Base-by-base conservation (phyloP, 495 filamentous ascomycete species). In the Penicillium atrosanguineum region DNA sequence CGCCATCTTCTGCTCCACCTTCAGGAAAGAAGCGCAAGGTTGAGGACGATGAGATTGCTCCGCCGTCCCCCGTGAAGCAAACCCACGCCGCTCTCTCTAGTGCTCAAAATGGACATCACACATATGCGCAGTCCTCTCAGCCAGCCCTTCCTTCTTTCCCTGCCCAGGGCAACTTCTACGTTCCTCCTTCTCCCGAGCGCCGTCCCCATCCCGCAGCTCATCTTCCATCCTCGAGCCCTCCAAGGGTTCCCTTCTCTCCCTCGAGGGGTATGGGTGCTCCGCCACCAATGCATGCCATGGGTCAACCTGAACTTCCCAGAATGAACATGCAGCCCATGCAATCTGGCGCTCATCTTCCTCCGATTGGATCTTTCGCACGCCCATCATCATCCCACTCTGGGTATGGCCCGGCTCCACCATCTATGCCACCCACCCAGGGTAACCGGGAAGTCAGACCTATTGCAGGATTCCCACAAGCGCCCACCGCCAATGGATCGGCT, bases 391-490 rank as follows among this genome's bases (percentile, higher is more conserved):
- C 76, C 42, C 73, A 79, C 55, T 77, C 74, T 29, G 56, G 66
- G 4, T 65, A 70, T 36, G 69, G 67, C 26, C 69, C 68, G 36
- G 67, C 76, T 34, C 72, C 78, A 29, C 72, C 74, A 1, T 73
- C 77, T 1, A 74, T 80, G 70, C 80, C 78, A 14, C 79, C 77
- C 9, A 77, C 73, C 6, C 78, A 81, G 51, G 74, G 71, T 11
- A 74, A 73, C 54, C 72, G 50, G 23, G 74, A 78, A 19, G 75
- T 78, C 38, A 74, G 75, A 6, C 75, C 71, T 48, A 62, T 78
- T 8, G 75, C 71, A 16, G 75, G 75, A 7, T 71, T 78, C 41
- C 72, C 72, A n/a, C 57, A 60, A 11, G 48, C 60, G 6, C 59
- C 56, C 23, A 39, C 68, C 6, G 58, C 63, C 12, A 70, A 74